Evolutionary conservation across 352 stramenopile genomes (phyloP).

Genomic region (Elongisporangium anandrum): DNA sequence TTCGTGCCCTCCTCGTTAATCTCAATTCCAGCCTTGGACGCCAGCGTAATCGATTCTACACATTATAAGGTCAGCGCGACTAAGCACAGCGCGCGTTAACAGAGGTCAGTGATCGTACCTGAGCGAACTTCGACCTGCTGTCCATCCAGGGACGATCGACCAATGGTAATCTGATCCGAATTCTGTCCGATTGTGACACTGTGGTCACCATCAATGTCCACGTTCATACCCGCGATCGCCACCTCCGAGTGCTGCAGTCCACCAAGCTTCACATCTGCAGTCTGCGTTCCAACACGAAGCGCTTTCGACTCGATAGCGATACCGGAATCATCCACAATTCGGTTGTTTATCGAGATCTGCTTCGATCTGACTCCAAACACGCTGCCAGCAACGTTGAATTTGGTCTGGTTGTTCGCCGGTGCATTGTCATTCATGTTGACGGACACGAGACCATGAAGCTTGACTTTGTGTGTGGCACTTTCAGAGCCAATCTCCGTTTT

Average conservation of each 20-base stretch:
- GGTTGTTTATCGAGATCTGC: conserved; percentile 44
- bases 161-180: conserved; percentile 13
- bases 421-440: conserved; percentile 42
- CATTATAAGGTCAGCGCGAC: background rate
- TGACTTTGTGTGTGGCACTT: conserved; percentile 40
- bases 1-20: background rate
- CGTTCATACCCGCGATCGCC: conserved; percentile 15
- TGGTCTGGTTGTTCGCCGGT: conserved; percentile 30
- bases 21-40: background rate
- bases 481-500: conserved; percentile 60
- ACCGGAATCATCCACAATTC: conserved; percentile 24
- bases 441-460: conserved; percentile 43
- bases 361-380: conserved; percentile 34
- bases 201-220: conserved; percentile 16
- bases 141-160: conserved; percentile 1
- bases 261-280: conserved; percentile 27
- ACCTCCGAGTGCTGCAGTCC: conserved; percentile 15
- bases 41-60: conserved; percentile 9
- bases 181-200: conserved; percentile 16
- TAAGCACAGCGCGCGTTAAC: background rate
- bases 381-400: conserved; percentile 37
- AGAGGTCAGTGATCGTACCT: background rate
- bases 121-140: background rate
- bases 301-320: conserved; percentile 38
- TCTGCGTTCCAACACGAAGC: conserved; percentile 25